phyloP scores from a whole-genome alignment of 768 basidiomycete genomes.

The Russula vinacea region DNA sequence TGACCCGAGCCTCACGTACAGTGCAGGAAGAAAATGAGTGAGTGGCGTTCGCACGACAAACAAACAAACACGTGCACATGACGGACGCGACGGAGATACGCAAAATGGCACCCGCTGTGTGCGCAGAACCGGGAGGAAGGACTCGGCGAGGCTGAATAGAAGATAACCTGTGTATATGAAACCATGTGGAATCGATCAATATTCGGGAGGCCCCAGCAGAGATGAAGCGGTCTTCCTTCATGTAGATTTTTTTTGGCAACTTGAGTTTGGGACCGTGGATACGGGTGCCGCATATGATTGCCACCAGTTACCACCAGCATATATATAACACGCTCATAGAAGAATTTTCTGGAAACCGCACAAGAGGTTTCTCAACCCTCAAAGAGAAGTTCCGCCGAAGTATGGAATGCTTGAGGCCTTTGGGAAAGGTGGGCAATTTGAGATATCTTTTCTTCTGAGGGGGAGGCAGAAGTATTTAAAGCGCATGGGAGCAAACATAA shows the following conservation, averaged over 20 bases:
- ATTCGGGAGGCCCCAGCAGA: background rate
- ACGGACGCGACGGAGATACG: constrained; percentile 1
- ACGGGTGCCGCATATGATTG: background rate
- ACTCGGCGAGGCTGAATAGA: background rate
- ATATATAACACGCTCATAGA: background rate
- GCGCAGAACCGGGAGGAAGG: background rate
- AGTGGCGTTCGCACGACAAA: background rate
- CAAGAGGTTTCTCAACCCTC: background rate
- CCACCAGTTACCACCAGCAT: too few relatives aligned
- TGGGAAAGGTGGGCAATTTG: background rate
- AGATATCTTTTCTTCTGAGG: background rate
- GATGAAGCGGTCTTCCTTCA: background rate
- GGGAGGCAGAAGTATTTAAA: background rate
- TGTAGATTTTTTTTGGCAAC: background rate
- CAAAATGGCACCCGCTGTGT: background rate
- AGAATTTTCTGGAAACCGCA: background rate
- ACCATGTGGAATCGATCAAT: background rate
- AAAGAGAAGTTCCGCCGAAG: background rate
- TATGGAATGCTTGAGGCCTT: background rate
- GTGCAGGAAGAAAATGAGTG: constrained; percentile 1
- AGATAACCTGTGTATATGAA: background rate
- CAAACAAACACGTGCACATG: constrained; percentile 7
- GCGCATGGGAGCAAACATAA: background rate
- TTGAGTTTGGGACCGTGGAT: background rate
- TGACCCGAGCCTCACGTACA: constrained; percentile 3